Conservation (phyloP, 1,139 yeast genomes). For the Pichiaceae sp. region DNA sequence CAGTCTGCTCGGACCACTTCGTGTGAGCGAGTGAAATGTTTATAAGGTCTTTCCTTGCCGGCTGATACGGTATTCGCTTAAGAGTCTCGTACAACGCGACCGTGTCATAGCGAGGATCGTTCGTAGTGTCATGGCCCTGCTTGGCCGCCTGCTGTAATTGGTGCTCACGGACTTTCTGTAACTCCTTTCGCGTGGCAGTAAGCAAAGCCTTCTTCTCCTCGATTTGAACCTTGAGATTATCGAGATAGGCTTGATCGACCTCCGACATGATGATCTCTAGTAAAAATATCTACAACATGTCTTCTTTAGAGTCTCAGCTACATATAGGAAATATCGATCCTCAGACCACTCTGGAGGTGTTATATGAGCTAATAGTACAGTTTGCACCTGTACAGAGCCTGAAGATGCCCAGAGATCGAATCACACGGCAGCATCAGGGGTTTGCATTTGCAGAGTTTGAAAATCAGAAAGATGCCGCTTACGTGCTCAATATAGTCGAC, state of each 20-base stretch:
- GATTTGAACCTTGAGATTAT: constrained; percentile 13
- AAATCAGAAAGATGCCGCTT: constrained; percentile 56
- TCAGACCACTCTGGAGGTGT: constrained; percentile 53
- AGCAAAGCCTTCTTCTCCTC: constrained; percentile 12
- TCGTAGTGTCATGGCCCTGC: neutral
- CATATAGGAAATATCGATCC: constrained; percentile 83
- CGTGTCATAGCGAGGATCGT: constrained; percentile 3
- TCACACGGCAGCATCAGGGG: constrained; percentile 69
- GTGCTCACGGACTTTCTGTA: constrained; percentile 1
- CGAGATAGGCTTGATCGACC: constrained; percentile 8
- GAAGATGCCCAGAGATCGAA: constrained; percentile 72
- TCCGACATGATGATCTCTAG: neutral
- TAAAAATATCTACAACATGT: neutral
- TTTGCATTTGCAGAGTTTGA: constrained; percentile 80
- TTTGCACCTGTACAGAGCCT: constrained; percentile 71
- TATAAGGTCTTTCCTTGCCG: constrained; percentile 19
- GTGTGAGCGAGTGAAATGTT: constrained; percentile 17
- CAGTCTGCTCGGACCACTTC: constrained; percentile 2
- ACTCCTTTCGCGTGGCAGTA: constrained; percentile 10
- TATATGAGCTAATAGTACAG: constrained; percentile 80
- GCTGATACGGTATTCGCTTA: constrained; percentile 17
- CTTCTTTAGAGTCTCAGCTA: constrained; percentile 20
- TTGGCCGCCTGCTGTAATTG: too few relatives aligned
- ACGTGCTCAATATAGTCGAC: constrained; percentile 53
- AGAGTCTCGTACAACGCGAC: constrained; percentile 16